Base-by-base conservation (phyloP, 108 stramenopile species). In the Seminavis robusta region DNA sequence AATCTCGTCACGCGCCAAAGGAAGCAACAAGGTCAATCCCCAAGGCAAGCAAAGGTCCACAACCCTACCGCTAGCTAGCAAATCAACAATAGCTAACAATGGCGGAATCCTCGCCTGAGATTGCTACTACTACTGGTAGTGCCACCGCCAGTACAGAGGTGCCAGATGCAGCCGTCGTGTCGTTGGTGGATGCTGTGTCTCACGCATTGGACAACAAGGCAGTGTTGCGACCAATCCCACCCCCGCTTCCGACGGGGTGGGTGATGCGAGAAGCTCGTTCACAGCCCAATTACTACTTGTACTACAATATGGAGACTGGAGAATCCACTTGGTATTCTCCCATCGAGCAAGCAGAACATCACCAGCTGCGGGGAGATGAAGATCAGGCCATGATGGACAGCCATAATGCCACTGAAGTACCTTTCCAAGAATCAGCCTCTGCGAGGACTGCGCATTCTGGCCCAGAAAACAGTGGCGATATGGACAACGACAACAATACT, bases 231-330 rank as follows among this genome's bases (percentile, higher is more conserved):
- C 10, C 30, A 44, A 0, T 26, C 33, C 74, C 76, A n/a, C 81
- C 79, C 10, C 83, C 84, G 1, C 59, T 93, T 0, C 88, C 88
- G 3, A 13, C 69, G 1, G 80, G 77, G 16, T 93, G 92, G 92
- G 63, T 85, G n/a, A 26, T 81, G 31, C 65, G 70, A 37, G 60
- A 58, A 24, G 56, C 63, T n/a, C 42, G 46, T 8, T 69, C 74
- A 16, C 44, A 74, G 27, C 86, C 86, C 13, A 74, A 77, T 11
- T 64, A 52, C 28, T 77, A 55, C 29, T 94, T 85, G 62, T 94
- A 91, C 56, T 94, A 74, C 57, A 73, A 89, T 62, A 76, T 75
- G 34, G 82, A 83, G 2, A 86, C 85, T 2, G 93, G 93, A 7
- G 63, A 71, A 41, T 74, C 74, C 19, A 69, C 61, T 11, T 91